Evolutionary conservation across 768 basidiomycete genomes (phyloP), one percentile per base, ranked within the genome.

Genomic region (Flagelloscypha sp.): DNA sequence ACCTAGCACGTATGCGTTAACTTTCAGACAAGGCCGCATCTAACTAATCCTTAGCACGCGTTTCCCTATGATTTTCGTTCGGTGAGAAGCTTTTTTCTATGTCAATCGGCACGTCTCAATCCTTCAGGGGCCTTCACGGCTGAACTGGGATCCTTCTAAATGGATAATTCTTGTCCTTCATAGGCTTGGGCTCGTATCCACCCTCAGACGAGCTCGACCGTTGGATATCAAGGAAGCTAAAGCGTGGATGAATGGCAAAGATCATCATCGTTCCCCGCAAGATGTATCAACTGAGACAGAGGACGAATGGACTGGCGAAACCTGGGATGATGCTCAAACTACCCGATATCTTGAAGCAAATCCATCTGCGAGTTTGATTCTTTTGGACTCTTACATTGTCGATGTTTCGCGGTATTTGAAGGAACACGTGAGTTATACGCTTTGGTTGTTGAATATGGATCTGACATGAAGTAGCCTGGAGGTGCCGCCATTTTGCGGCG

Each of bases 91-190:
- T n/a, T n/a, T n/a, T n/a, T n/a, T n/a, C n/a, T n/a, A n/a, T n/a
- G n/a, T n/a, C n/a, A n/a, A n/a, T n/a, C n/a, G n/a, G n/a, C n/a
- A n/a, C n/a, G n/a, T n/a, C n/a, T n/a, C n/a, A n/a, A n/a, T n/a
- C n/a, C n/a, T n/a, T n/a, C n/a, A n/a, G n/a, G 81, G 76, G 0
- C 78, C 75, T 7, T 64, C 68, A 13, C 30, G 40, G 6, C 53
- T 62, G 17, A 81, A 80, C 44, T 88, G 82, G 82, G 84, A 88
- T 54, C 83, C 84, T 0, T 80, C 80, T 2, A 86, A 85, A 58
- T 86, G 82, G 84, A 67, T 77, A 27, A 85, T 86, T 27, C 49
- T 71, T 15, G 31, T 57, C 4, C 59, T 86, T 8, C 57, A 76
- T 43, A 47, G 45, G 5, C 33, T 76, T 6, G 72, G 75, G 0